These are phyloP conservation scores for Hypholoma sublateritium DNA, from an alignment of 768 basidiomycete species.

Conservation along the genomic window DNA sequence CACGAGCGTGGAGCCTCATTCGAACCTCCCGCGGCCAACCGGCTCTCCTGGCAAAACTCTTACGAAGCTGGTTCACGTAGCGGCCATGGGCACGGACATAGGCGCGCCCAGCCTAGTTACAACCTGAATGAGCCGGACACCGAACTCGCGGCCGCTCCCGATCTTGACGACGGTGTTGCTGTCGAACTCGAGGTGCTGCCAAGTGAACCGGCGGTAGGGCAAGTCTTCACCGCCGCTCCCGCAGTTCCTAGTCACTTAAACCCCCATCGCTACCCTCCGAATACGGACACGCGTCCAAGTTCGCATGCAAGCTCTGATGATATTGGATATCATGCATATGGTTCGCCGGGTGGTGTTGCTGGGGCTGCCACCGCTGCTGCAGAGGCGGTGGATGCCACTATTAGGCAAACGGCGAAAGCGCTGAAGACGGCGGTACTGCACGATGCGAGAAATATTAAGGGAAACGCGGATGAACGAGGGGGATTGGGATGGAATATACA, in stretches of 20 bases:
- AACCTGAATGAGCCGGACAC: not conserved
- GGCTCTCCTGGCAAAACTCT: slow-evolving; percentile 3
- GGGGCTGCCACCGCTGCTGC: slow-evolving; percentile 8
- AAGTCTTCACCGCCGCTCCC: slow-evolving; percentile 13
- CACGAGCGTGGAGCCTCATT: not conserved
- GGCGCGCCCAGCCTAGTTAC: too few species aligned
- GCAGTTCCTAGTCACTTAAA: slow-evolving; percentile 20
- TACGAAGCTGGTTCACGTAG: not conserved
- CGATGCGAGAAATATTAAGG: slow-evolving; percentile 71
- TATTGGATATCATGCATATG: too few species aligned
- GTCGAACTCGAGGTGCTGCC: slow-evolving; percentile 22
- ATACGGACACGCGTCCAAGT: not conserved
- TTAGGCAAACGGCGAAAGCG: slow-evolving; percentile 60
- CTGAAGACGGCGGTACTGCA: slow-evolving; percentile 71
- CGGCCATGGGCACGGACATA: not conserved
- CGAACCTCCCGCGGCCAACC: not conserved
- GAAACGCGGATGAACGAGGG: slow-evolving; percentile 41
- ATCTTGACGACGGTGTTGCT: slow-evolving; percentile 1
- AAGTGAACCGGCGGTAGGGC: slow-evolving; percentile 4
- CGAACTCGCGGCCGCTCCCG: not conserved
- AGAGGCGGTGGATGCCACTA: slow-evolving; percentile 33
- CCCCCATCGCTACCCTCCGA: slow-evolving; percentile 43
- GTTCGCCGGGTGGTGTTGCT: not conserved
- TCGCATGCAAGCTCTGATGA: slow-evolving; percentile 21
- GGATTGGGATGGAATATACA: slow-evolving; percentile 53